These are phyloP conservation scores for Apiospora hydei DNA, from an alignment of 2,329 filamentous ascomycete genomes.

Conservation along the genomic window DNA sequence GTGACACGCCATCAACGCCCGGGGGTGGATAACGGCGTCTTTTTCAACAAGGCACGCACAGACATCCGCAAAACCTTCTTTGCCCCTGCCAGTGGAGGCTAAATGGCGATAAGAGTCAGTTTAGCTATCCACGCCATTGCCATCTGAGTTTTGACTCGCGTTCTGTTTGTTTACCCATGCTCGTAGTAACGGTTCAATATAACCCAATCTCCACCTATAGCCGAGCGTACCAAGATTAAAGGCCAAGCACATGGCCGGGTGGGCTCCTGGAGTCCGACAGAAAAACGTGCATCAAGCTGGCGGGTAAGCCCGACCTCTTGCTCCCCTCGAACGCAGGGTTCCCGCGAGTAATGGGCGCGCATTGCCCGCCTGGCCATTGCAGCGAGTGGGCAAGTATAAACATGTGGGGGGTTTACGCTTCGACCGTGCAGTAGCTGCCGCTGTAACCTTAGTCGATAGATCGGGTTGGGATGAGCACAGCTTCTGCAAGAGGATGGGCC, in stretches of 20 bases:
- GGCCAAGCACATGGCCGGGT: not conserved
- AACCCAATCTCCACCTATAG: not conserved
- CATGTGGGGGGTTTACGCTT: not conserved
- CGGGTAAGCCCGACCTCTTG: not conserved
- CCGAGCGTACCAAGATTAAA: not conserved
- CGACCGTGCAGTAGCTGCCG: not conserved
- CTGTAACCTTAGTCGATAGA: not conserved
- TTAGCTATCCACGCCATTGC: too few relatives aligned
- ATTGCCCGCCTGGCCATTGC: not conserved
- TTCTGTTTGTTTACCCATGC: not conserved
- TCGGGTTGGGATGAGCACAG: not conserved
- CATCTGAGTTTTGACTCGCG: not conserved
- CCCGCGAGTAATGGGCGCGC: not conserved
- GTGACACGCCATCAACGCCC: not conserved
- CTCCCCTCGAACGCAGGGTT: not conserved
- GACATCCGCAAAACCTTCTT: not conserved
- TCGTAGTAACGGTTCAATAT: not conserved
- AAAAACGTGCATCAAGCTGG: not conserved
- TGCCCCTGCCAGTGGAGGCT: not conserved
- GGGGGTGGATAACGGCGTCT: not conserved
- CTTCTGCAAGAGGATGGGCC: not conserved
- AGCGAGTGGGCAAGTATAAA: not conserved
- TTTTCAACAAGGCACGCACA: constrained; percentile 6
- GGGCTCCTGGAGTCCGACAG: not conserved
- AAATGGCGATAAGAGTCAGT: too few relatives aligned